Base-by-base conservation (phyloP, 2,329 filamentous ascomycete genomes). In the Penicillium thymicola region DNA sequence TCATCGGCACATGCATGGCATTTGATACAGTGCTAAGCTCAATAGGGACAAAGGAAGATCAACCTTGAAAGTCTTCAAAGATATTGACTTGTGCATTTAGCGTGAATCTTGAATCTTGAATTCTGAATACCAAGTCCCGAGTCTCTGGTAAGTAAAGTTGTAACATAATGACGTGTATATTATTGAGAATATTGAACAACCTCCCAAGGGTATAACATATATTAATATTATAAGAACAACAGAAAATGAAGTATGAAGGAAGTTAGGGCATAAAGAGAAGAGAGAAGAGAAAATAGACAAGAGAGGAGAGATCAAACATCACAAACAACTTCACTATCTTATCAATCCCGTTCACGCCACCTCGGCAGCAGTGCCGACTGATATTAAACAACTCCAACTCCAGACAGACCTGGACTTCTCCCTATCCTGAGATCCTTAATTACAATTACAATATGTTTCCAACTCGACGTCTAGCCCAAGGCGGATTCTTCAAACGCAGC, bases 401-500 rank as follows among this genome's bases (percentile, higher is more conserved):
- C 44, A 34, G 4, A 28, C 2, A 9, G 3, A 23, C 38, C 23
- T 42, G 49, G 30, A 27, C 38, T 43, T 41, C 34, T 43, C 30
- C 45, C 23, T 42, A 32, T 42, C 23, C 30, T 2, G 28, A 30
- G 28, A 2, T 32, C 11, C 32, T 37, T 21, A 16, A 40, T 18
- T 36, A 10, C 32, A 23, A 14, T 34, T 40, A 47, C 37, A 61
- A n/a, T 11, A 73, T 77, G 75, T 67, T 76, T 30, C 75, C 75
- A 43, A 76, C 75, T 30, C 65, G 70, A 50, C 73, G 74, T 51
- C 61, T 77, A 53, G 70, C 72, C 10, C 72, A 72, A 57, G 68
- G 72, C 14, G 81, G 83, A 51, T 86, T 87, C 72, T 70, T 83
- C 66, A 80, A 77, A 62, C 79, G 83, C 49, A 86, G 81, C 58